phyloP scores from a whole-genome alignment of 129 eudicot species.

The Lonicera japonica region DNA sequence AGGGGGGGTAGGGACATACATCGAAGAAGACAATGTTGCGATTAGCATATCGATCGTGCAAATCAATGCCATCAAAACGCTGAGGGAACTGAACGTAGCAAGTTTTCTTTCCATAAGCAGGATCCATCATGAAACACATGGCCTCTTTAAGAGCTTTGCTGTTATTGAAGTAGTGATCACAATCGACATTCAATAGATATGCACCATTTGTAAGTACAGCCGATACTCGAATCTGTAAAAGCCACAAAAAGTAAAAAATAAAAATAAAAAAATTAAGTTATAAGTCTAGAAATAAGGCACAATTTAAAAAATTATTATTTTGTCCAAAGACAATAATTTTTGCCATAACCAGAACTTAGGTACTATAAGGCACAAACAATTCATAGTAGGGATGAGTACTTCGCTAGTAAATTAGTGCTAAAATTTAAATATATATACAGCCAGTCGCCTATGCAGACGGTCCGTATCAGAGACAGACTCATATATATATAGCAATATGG shows the following conservation, averaged over 20 bases:
- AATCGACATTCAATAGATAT: conserved; percentile 72
- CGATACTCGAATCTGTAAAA: conserved; percentile 75
- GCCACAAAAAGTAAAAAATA: too few species aligned
- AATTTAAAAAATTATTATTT: too few species aligned
- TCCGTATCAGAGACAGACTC: too few species aligned
- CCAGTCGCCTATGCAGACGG: too few species aligned
- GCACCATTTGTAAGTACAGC: conserved; percentile 90
- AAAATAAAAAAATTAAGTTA: background rate
- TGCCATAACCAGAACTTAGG: too few species aligned
- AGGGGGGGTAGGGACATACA: conserved; percentile 29
- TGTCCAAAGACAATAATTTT: too few species aligned
- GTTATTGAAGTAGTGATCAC: conserved; percentile 91
- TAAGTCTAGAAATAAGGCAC: too few species aligned
- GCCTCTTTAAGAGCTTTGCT: conserved; percentile 88
- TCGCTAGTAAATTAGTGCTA: too few species aligned
- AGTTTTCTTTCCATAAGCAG: conserved; percentile 65
- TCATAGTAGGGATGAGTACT: too few species aligned
- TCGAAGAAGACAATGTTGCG: conserved; percentile 85
- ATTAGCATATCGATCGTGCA: conserved; percentile 90
- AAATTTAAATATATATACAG: too few species aligned
- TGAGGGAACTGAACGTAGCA: conserved; percentile 89
- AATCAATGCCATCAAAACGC: conserved; percentile 81
- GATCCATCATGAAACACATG: conserved; percentile 93
- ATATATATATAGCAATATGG: background rate
- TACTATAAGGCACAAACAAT: too few species aligned